A percentile compares a stretch with the other conserved stretches of the same genome.
phyloP scores from a whole-genome alignment of 1,139 yeast genomes.

The Suhomyces coccinellae region DNA sequence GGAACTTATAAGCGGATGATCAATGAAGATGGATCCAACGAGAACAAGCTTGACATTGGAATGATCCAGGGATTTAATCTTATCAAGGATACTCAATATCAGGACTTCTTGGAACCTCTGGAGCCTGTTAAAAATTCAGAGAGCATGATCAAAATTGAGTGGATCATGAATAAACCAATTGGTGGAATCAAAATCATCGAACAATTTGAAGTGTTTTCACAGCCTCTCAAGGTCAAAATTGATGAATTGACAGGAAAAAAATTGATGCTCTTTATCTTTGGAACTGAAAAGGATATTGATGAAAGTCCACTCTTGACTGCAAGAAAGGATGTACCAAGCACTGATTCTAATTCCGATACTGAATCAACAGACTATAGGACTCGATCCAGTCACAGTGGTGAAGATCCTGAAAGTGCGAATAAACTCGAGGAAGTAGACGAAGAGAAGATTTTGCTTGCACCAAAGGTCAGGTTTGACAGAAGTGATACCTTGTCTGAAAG shows the following conservation, averaged over 20 bases:
- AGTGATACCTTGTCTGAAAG: constrained; percentile 3
- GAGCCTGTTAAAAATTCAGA: constrained; percentile 17
- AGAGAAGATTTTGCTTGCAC: constrained; percentile 1
- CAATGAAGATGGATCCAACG: constrained; percentile 46
- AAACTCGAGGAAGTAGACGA: constrained; percentile 4
- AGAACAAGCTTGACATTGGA: constrained; percentile 41
- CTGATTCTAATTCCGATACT: constrained; percentile 8
- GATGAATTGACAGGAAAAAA: constrained; percentile 63
- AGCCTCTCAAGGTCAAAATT: constrained; percentile 56
- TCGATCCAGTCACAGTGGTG: constrained; percentile 15
- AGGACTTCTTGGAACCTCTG: constrained; percentile 40
- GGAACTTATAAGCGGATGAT: constrained; percentile 50
- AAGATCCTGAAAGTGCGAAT: constrained; percentile 9
- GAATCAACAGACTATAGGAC: constrained; percentile 2
- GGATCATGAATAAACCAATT: constrained; percentile 66
- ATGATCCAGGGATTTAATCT: constrained; percentile 48
- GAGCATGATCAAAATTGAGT: constrained; percentile 46
- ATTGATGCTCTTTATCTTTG: constrained; percentile 56
- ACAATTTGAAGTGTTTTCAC: constrained; percentile 50
- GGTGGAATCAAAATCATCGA: constrained; percentile 70
- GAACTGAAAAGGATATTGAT: constrained; percentile 36
- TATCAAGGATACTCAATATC: constrained; percentile 33
- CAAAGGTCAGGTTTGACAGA: constrained; percentile 8
- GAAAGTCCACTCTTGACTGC: constrained; percentile 32
- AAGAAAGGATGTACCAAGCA: constrained; percentile 15